Evolutionary conservation across 805 yeast species (phyloP), one percentile per base, ranked within the genome.

Genomic region (Priceomyces medius): DNA sequence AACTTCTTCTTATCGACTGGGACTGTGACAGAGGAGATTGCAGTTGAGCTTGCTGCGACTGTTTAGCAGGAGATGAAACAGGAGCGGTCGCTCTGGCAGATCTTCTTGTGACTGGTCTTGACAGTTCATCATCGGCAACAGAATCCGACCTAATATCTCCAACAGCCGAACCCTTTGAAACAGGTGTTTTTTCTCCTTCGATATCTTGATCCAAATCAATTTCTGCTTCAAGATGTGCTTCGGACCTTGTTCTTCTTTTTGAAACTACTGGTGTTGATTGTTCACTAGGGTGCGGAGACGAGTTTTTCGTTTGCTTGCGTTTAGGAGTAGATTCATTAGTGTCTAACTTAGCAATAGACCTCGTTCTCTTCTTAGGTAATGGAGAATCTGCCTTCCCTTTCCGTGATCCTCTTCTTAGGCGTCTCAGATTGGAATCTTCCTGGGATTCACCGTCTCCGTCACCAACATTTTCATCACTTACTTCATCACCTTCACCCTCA

Each of bases 391-490:
- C 32, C 26, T 24, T 21, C 18, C 20, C 28, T n/a, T 24, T 33
- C 12, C 26, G 42, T 38, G 38, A 20, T 32, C 39, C 26, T 20
- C 33, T 33, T 21, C 26, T 26, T 28, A 35, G 4, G 27, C 32
- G 21, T 21, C 29, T 35, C 7, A 8, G 12, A 6, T 16, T 14
- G 7, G 16, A 7, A 12, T 38, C 41, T 18, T 38, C 37, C 10
- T 44, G 44, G 17, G 35, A 29, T 18, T 31, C 35, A 17, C 35
- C 38, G 20, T 50, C 54, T 20, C 59, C 63, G 49, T 63, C 48
- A 27, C 55, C 48, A 20, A 53, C 53, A 7, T 57, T 51, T 7
- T 55, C 45, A 37, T 50, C 56, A 7, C 61, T 51, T 5, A 53
- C 58, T 7, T 45, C 44, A n/a, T 40, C 44, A 14, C 46, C 47